Base-by-base conservation (phyloP, 2,329 filamentous ascomycete species). In the Parafenestella ontariensis region DNA sequence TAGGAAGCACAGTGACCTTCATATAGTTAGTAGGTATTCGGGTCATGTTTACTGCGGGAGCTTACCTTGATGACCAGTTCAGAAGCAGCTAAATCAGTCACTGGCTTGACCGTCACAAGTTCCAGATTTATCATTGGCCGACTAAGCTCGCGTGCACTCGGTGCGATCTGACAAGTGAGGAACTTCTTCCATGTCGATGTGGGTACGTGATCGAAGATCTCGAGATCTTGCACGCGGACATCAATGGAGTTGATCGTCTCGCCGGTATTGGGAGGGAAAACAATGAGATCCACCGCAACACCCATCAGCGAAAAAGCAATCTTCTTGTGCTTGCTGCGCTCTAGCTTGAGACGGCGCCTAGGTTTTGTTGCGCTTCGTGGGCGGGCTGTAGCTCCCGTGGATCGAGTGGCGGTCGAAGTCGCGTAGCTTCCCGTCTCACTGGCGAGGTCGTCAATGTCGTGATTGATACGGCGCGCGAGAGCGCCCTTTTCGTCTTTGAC, bases 121-220 rank as follows among this genome's bases (percentile, higher is more conserved):
- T 97, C 91, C 8, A 98, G 79, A 70, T 96, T 92, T 15, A 95
- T 84, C 93, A 98, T 97, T 67, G 88, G 92, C 13, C 89, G 89
- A 17, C 88, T 89, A 76, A 91, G 89, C 76, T 98, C 92, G 44
- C 93, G 86, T 68, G 91, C 88, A n/a, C 90, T 91, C 10, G 88
- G 89, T 70, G 96, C 92, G 54, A 90, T 87, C 79, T 96, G 90
- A 67, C 96, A 97, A 0, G 94, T 98, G 13, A 92, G 88, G 77
- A 99, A 99, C 73, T 97, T 99, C 75, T 91, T 96, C 96, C 96
- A 99, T 0, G 94, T 97, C 3, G 95, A 99, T 0, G 92, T 94
- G 1, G 92, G 92, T 2, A 99, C 85, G 70, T 97, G 92, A 73
- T 99, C 95, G 58, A 95, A 96, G 15, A 99, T 88, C 64, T 96